Conservation (phyloP, 2,329 filamentous ascomycete genomes). For the Triangularia setosa region DNA sequence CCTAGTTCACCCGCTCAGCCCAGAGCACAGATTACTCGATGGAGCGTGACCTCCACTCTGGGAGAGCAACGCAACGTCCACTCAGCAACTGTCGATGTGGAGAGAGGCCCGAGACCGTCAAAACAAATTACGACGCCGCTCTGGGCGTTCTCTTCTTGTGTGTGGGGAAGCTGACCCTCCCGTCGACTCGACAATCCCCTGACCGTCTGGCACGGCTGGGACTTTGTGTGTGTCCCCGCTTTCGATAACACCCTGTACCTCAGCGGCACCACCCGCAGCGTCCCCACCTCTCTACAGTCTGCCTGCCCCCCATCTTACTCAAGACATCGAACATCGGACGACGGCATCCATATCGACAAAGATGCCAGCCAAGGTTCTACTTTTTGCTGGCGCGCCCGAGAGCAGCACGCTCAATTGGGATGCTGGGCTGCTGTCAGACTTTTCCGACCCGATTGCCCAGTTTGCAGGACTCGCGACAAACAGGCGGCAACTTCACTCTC, state of each 20-base stretch:
- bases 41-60: neutral
- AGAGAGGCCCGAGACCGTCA: neutral
- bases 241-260: neutral
- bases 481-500: conserved; percentile 16
- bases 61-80: neutral
- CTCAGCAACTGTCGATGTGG: neutral
- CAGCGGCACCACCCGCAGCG: neutral
- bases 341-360: neutral
- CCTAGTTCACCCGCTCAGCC: neutral
- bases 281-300: neutral
- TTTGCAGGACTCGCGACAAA: conserved; percentile 32
- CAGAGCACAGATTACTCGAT: neutral
- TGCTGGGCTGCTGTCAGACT: conserved; percentile 45
- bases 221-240: neutral
- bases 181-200: too few relatives aligned
- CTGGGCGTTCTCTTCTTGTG: too few relatives aligned
- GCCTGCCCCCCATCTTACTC: neutral
- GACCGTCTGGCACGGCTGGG: neutral
- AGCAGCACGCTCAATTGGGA: conserved; percentile 52
- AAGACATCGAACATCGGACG: neutral
- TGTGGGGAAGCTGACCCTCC: too few relatives aligned
- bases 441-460: conserved; percentile 38
- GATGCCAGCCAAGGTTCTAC: conserved; percentile 33
- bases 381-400: conserved; percentile 55
- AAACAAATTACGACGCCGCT: neutral